Evolutionary conservation across 352 stramenopile genomes (phyloP).

Genomic region (Pythium aquatile): DNA sequence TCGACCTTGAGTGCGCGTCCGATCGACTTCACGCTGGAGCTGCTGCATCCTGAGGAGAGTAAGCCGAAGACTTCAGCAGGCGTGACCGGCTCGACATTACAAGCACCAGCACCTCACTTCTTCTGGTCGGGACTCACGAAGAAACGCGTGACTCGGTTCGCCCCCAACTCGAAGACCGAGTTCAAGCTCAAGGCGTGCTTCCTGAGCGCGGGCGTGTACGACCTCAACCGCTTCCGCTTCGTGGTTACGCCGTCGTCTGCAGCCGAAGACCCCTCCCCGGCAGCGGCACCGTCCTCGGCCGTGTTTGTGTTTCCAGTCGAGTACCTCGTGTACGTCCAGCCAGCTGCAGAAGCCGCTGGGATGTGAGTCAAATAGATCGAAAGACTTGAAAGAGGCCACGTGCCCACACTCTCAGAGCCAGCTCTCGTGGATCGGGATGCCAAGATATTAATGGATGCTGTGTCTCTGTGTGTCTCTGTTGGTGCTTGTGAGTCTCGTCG

Average conservation of each 20-base stretch:
- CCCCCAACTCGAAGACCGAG: conserved; percentile 39
- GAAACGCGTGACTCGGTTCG: conserved; percentile 57
- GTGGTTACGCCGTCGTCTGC: conserved; percentile 33
- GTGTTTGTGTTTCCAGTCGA: conserved; percentile 75
- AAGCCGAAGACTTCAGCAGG: conserved; percentile 26
- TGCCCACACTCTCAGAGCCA: neutral
- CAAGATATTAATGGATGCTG: conserved; percentile 2
- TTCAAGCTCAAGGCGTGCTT: conserved; percentile 78
- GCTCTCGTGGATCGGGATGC: neutral
- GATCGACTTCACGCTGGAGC: conserved; percentile 77
- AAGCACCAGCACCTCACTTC: conserved; percentile 53
- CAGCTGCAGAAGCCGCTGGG: neutral
- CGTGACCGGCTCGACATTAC: neutral
- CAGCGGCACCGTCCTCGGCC: conserved; percentile 22
- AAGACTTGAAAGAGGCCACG: neutral
- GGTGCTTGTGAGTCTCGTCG: neutral
- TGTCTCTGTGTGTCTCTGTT: neutral
- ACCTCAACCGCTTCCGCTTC: conserved; percentile 82
- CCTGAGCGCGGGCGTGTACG: conserved; percentile 67
- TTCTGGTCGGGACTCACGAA: conserved; percentile 82
- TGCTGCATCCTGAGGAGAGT: conserved; percentile 70
- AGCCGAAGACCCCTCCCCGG: neutral
- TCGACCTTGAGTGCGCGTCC: conserved; percentile 42
- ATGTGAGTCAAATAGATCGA: neutral
- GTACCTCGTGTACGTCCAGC: conserved; percentile 71